Evolutionary conservation across 495 filamentous ascomycete species (phyloP), one percentile per base, ranked within the genome.

Genomic region (Trichoderma gamsii): DNA sequence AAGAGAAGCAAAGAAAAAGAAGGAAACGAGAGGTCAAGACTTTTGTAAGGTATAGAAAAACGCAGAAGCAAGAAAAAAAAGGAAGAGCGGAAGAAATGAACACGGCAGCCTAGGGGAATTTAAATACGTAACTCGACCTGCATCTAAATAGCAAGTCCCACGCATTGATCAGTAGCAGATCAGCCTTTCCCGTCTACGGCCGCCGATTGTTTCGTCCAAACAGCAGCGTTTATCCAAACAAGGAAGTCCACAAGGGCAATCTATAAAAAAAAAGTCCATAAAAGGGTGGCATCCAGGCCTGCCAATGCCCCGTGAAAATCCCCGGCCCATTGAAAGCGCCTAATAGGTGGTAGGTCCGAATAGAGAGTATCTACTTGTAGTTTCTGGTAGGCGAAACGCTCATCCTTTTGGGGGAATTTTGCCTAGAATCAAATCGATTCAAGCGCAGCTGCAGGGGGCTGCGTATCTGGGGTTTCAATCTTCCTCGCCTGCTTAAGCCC

Each of bases 231-330:
- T 61, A 9, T 29, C 56, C 56, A 27, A 61, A 61, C 27, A 61
- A 32, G 56, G 56, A 61, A 61, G 56, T 23, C 51, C 51, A 12
- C 56, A 61, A 32, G 25, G 44, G 44, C 13, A 49, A 61, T 32
- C 56, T 29, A 29, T 4, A 13, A 61, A 27, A 61, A 15, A 21
- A 29, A 29, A 29, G 29, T 29, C 8, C 25, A 32, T 9, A 4
- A 11, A 25, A 21, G 4, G 18, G 44, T n/a, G 5, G 15, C 15
- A 18, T 52, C 49, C 18, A 52, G 49, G 18, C 18, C 49, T 23
- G n/a, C 0, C 16, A 11, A 21, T 6, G 49, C 18, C 49, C 21
- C 21, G n/a, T 18, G 49, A n/a, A 5, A 18, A 49, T 49, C 44
- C 44, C 15, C 16, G 46, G 18, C 1, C 49, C 49, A 52, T 52